Evolutionary conservation across 768 basidiomycete species (phyloP).

Genomic region (Austroboletus eburneus): DNA sequence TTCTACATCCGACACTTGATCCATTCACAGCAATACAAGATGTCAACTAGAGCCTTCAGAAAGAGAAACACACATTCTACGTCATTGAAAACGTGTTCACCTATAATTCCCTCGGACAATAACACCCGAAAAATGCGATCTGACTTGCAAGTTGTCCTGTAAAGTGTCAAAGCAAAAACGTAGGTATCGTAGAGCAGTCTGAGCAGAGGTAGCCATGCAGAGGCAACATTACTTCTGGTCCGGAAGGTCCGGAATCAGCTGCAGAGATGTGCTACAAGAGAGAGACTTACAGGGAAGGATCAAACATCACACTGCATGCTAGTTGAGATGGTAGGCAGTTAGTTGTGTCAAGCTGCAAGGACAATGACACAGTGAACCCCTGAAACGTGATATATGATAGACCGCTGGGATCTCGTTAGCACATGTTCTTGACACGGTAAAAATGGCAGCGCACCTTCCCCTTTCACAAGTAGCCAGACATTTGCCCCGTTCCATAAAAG

Average conservation of each 20-base stretch:
- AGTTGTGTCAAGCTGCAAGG: constrained; percentile 36
- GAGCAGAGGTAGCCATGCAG: constrained; percentile 41
- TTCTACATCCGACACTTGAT: too few relatives aligned
- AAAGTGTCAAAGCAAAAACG: constrained; percentile 32
- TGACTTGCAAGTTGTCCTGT: constrained; percentile 23
- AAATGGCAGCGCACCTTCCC: constrained; percentile 39
- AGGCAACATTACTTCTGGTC: constrained; percentile 22
- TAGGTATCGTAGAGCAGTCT: constrained; percentile 38
- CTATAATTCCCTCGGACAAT: constrained; percentile 34
- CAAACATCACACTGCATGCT: constrained; percentile 43
- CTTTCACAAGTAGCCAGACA: constrained; percentile 50
- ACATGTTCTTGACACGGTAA: neutral
- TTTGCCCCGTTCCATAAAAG: constrained; percentile 45
- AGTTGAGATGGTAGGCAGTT: constrained; percentile 3
- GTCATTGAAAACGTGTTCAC: constrained; percentile 7
- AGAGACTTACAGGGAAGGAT: constrained; percentile 18
- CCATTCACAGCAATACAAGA: too few relatives aligned
- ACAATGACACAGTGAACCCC: too few relatives aligned
- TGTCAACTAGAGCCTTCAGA: too few relatives aligned
- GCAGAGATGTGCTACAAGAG: neutral
- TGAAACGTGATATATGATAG: too few relatives aligned
- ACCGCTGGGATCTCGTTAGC: constrained; percentile 13
- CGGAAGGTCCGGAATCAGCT: too few relatives aligned
- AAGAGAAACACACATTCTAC: too few relatives aligned
- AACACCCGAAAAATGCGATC: constrained; percentile 22